Evolutionary conservation across 2,329 filamentous ascomycete species (phyloP).

Genomic region (Nigrospora sphaerica): DNA sequence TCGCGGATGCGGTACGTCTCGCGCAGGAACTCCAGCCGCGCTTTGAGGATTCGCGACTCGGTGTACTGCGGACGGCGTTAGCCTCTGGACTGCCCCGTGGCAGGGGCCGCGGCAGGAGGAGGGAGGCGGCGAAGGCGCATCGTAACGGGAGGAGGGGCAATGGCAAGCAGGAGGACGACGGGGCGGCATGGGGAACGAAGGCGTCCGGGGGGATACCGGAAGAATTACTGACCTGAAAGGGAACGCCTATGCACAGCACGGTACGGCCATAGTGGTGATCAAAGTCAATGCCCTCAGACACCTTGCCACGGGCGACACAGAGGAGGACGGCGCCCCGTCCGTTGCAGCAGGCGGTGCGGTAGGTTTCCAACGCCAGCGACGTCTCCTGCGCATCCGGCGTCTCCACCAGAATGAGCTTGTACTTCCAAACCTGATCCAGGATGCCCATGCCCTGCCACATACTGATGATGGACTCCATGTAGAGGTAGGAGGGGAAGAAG

Average conservation of each 20-base stretch:
- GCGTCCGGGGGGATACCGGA: too few relatives aligned
- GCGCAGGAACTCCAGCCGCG: conserved; percentile 87
- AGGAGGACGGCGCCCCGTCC: conserved; percentile 88
- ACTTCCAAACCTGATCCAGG: conserved; percentile 96
- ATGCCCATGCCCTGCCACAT: conserved; percentile 99
- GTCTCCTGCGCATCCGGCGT: conserved; percentile 97
- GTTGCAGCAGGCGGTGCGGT: conserved; percentile 95
- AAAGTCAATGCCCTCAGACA: conserved; percentile 97
- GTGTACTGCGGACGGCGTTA: conserved; percentile 61
- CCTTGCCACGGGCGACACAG: conserved; percentile 94
- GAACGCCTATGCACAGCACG: conserved; percentile 92
- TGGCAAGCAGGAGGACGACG: too few relatives aligned
- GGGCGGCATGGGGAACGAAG: too few relatives aligned
- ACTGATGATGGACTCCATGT: conserved; percentile 98
- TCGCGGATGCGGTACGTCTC: conserved; percentile 96
- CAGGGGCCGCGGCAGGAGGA: too few relatives aligned
- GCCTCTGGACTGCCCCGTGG: background rate
- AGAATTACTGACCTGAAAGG: conserved; percentile 51
- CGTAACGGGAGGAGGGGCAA: too few relatives aligned
- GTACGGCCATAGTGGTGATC: conserved; percentile 97
- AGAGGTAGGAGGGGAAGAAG: conserved; percentile 96
- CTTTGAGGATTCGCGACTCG: conserved; percentile 93
- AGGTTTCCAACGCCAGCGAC: conserved; percentile 89
- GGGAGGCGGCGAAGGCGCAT: too few relatives aligned
- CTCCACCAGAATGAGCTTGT: conserved; percentile 96